These are phyloP conservation scores for Dactylellina parvicollis DNA, from an alignment of 2,329 filamentous ascomycete species.

Conservation along the genomic window DNA sequence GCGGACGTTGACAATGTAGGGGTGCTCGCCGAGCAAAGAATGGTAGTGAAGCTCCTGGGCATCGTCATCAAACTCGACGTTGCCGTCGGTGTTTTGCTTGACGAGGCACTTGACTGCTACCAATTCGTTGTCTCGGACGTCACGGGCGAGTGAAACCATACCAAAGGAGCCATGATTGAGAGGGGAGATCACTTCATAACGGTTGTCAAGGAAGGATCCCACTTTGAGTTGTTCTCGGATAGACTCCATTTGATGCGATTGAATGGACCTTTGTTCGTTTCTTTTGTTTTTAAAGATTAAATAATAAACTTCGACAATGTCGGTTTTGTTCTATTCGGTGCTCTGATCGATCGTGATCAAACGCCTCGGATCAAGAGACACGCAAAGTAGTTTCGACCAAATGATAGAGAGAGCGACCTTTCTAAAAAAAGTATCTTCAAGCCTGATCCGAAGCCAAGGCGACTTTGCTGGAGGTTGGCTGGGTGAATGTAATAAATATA, in stretches of 20 bases:
- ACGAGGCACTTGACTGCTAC: constrained; percentile 97
- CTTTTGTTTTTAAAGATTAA: constrained; percentile 42
- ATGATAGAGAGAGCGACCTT: constrained; percentile 43
- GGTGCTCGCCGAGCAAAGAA: constrained; percentile 78
- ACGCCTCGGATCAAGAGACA: constrained; percentile 54
- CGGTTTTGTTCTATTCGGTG: constrained; percentile 28
- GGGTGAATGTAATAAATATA: constrained; percentile 5
- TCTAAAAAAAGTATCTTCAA: constrained; percentile 41
- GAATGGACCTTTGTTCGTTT: constrained; percentile 25
- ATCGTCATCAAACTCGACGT: constrained; percentile 76
- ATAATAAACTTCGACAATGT: constrained; percentile 46
- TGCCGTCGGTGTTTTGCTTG: constrained; percentile 75
- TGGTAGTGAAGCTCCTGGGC: constrained; percentile 74
- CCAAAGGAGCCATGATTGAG: constrained; percentile 99
- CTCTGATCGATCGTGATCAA: constrained; percentile 55
- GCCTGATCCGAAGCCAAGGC: constrained; percentile 49
- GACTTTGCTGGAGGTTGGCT: constrained; percentile 36
- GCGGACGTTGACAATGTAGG: constrained; percentile 92
- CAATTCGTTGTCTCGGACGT: constrained; percentile 77
- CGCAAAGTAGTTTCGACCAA: constrained; percentile 46
- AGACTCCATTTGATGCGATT: constrained; percentile 74
- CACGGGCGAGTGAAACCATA: constrained; percentile 94
- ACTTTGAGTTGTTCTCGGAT: constrained; percentile 82
- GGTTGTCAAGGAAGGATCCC: constrained; percentile 83
- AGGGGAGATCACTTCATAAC: constrained; percentile 89